Evolutionary conservation across 768 basidiomycete species (phyloP).

Genomic region (Phlebiopsis gigantea): DNA sequence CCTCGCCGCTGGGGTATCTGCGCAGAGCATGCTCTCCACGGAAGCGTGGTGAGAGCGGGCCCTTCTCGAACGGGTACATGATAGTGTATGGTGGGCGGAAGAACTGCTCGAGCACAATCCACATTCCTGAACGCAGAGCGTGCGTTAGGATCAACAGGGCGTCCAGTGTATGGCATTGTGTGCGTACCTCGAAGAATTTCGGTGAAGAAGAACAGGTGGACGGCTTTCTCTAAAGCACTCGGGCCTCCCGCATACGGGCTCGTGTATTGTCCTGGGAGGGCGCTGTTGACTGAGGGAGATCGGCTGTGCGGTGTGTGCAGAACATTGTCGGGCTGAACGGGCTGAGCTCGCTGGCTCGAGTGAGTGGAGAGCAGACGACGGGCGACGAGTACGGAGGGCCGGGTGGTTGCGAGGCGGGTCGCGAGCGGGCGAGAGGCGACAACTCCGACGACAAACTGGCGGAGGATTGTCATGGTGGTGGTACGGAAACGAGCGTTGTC

Average conservation of each 20-base stretch:
- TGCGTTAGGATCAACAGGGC: neutral
- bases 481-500: slow-evolving; percentile 15
- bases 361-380: slow-evolving; percentile 48
- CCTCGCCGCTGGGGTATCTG: slow-evolving; percentile 95
- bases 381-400: slow-evolving; percentile 34
- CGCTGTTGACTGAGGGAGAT: slow-evolving; percentile 23
- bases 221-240: slow-evolving; percentile 92
- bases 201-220: slow-evolving; percentile 96
- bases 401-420: slow-evolving; percentile 23
- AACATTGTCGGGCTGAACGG: slow-evolving; percentile 18
- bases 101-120: slow-evolving; percentile 90
- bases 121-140: slow-evolving; percentile 67
- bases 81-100: slow-evolving; percentile 97
- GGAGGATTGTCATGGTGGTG: slow-evolving; percentile 49
- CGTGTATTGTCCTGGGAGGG: slow-evolving; percentile 42
- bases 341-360: slow-evolving; percentile 19
- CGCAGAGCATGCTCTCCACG: slow-evolving; percentile 97
- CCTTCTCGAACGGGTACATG: slow-evolving; percentile 98
- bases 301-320: slow-evolving; percentile 5
- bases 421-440: slow-evolving; percentile 41
- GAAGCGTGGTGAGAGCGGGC: slow-evolving; percentile 95
- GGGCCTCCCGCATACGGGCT: slow-evolving; percentile 76
- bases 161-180: neutral
- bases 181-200: slow-evolving; percentile 90
- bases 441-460: slow-evolving; percentile 46